These are phyloP conservation scores for Lichtheimia ornata DNA, from an alignment of 371 early-diverging fungal species.

Conservation along the genomic window DNA sequence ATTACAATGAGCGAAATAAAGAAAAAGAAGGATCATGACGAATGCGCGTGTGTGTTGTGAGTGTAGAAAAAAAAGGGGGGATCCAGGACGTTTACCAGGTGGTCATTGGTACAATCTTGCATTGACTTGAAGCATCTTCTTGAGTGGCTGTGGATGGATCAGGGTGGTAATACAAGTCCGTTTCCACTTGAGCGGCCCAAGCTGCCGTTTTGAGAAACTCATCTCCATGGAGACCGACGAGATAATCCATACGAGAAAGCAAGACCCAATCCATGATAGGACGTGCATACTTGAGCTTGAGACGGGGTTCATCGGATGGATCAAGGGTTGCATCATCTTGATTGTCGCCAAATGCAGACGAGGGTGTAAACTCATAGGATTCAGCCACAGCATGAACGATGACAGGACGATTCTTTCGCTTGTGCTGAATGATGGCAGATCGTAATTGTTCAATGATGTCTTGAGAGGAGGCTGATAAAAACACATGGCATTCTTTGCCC, in stretches of 20 bases:
- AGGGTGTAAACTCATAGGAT: slow-evolving; percentile 20
- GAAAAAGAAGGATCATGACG: neutral
- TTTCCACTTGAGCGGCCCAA: slow-evolving; percentile 49
- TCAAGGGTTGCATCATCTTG: slow-evolving; percentile 4
- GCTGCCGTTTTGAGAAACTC: slow-evolving; percentile 37
- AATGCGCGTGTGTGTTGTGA: neutral
- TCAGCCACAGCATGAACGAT: slow-evolving; percentile 32
- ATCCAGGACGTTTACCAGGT: slow-evolving; percentile 7
- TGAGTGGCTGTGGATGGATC: neutral
- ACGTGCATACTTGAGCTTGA: slow-evolving; percentile 32
- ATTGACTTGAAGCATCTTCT: neutral
- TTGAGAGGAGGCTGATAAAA: slow-evolving; percentile 22
- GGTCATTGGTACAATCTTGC: slow-evolving; percentile 8
- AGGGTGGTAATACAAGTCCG: slow-evolving; percentile 18
- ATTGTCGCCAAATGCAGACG: slow-evolving; percentile 4
- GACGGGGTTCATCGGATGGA: slow-evolving; percentile 21
- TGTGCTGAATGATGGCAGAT: slow-evolving; percentile 8
- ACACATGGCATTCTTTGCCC: slow-evolving; percentile 32
- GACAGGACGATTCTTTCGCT: slow-evolving; percentile 1
- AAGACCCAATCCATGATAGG: slow-evolving; percentile 47
- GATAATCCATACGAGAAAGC: slow-evolving; percentile 46
- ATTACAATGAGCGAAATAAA: too few species aligned
- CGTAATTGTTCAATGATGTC: slow-evolving; percentile 7
- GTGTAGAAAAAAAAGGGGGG: neutral
- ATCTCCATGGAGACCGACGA: slow-evolving; percentile 34